Evolutionary conservation across 306 rosid species (phyloP).

Genomic region (Lupinus albus): DNA sequence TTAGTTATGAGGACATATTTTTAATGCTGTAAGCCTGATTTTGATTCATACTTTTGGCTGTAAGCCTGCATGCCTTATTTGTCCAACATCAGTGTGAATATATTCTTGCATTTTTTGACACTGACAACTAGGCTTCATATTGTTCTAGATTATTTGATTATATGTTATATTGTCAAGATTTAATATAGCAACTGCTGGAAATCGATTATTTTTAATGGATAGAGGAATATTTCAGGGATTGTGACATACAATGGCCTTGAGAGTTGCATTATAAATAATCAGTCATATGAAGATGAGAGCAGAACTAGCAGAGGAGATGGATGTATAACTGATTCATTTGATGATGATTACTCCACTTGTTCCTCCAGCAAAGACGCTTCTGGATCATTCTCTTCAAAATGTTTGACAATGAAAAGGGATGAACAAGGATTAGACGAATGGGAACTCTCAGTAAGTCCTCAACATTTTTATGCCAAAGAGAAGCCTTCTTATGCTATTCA

Average conservation of each 20-base stretch:
- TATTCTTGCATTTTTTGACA: conserved; percentile 44
- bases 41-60: conserved; percentile 40
- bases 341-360: conserved; percentile 74
- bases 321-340: conserved; percentile 75
- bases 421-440: conserved; percentile 69
- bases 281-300: conserved; percentile 72
- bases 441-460: conserved; percentile 68
- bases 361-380: conserved; percentile 82
- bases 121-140: conserved; percentile 36
- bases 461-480: conserved; percentile 60
- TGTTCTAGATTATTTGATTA: conserved; percentile 14
- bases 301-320: conserved; percentile 84
- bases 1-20: too few relatives aligned
- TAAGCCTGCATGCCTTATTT: conserved; percentile 42
- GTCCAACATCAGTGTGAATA: conserved; percentile 39
- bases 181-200: conserved; percentile 6
- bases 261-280: conserved; percentile 72
- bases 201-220: conserved; percentile 6
- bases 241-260: conserved; percentile 88
- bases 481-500: conserved; percentile 56
- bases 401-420: conserved; percentile 63
- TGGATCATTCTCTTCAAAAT: conserved; percentile 85
- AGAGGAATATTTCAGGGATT: conserved; percentile 65
- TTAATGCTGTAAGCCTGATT: not conserved
- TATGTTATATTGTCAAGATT: conserved; percentile 17